Conservation (phyloP, 2,329 filamentous ascomycete genomes). For the Alternaria incomplexa region DNA sequence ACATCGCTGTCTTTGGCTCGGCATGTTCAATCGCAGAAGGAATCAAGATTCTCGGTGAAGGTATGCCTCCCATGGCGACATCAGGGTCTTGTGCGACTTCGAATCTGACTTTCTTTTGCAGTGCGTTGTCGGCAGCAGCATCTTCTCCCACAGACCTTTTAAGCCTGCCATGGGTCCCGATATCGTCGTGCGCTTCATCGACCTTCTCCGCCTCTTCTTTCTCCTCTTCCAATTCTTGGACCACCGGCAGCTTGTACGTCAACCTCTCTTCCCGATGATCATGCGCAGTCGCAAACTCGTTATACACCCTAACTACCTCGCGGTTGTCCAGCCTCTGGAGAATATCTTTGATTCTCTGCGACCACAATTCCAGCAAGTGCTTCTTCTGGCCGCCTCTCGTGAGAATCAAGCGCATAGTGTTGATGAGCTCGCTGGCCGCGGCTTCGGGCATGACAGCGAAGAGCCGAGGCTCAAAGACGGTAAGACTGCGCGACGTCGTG, state of each 20-base stretch:
- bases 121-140: not conserved
- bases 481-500: not conserved
- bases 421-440: not conserved
- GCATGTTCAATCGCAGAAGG: not conserved
- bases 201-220: not conserved
- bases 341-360: not conserved
- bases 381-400: not conserved
- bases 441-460: not conserved
- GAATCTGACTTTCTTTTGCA: not conserved
- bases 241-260: conserved; percentile 6
- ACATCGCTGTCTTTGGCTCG: not conserved
- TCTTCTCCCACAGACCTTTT: not conserved
- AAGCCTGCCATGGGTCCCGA: not conserved
- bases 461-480: not conserved
- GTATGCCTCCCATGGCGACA: not conserved
- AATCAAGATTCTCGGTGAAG: too few species aligned
- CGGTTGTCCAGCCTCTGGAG: not conserved
- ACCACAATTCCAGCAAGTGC: not conserved
- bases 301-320: not conserved
- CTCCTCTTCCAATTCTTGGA: not conserved
- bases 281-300: not conserved
- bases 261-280: not conserved
- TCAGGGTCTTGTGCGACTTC: not conserved
- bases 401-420: not conserved
- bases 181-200: not conserved